These are phyloP conservation scores for Alternaria solani DNA, from an alignment of 2,329 filamentous ascomycete genomes.

Conservation along the genomic window DNA sequence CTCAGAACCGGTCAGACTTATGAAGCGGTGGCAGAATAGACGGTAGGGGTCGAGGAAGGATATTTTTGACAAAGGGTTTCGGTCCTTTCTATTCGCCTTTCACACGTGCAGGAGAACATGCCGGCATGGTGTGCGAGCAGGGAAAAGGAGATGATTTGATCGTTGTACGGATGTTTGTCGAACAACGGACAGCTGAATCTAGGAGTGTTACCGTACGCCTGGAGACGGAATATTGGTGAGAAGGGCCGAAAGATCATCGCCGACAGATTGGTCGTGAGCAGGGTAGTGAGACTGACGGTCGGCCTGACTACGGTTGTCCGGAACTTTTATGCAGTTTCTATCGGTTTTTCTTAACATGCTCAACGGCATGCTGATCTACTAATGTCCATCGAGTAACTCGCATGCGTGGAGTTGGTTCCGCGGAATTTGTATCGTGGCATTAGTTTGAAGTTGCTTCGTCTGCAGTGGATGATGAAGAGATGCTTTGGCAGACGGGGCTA, in stretches of 20 bases:
- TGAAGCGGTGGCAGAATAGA: not conserved
- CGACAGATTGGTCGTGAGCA: constrained; percentile 2
- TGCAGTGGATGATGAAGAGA: not conserved
- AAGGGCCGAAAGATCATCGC: constrained; percentile 1
- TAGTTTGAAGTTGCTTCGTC: not conserved
- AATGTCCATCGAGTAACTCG: constrained; percentile 4
- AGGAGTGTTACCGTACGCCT: not conserved
- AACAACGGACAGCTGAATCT: not conserved
- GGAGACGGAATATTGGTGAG: constrained; percentile 1
- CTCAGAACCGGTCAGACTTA: not conserved
- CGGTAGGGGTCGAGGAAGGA: not conserved
- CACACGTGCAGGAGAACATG: not conserved
- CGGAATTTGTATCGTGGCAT: not conserved
- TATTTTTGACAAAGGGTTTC: not conserved
- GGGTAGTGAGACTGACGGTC: not conserved
- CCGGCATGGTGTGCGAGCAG: not conserved
- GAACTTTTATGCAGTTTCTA: not conserved
- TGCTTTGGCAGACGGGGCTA: not conserved
- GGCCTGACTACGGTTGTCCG: constrained; percentile 5
- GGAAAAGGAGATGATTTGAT: not conserved
- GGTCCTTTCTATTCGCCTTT: not conserved
- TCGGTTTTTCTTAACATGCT: not conserved
- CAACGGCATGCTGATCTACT: constrained; percentile 1
- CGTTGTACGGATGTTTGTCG: not conserved
- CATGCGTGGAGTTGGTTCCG: constrained; percentile 1